phyloP scores from a whole-genome alignment of 2,329 filamentous ascomycete species.

The Pezicula radicicola region DNA sequence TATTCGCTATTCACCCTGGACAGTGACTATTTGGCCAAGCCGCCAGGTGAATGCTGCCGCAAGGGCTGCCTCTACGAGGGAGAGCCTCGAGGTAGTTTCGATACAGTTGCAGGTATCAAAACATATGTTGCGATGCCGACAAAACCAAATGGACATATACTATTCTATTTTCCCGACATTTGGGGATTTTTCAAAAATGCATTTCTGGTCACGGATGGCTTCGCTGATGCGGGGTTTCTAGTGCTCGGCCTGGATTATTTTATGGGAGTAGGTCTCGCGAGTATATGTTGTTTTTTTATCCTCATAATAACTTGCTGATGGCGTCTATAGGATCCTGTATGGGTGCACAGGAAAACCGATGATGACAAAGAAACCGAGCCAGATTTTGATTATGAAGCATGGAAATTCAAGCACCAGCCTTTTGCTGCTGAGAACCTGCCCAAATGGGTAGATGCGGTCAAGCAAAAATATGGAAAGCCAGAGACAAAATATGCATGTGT shows the following conservation, averaged over 20 bases:
- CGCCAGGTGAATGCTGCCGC: slow-evolving; percentile 35
- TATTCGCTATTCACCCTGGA: too few species aligned
- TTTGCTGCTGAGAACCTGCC: slow-evolving; percentile 42
- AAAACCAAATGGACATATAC: slow-evolving; percentile 36
- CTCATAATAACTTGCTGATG: neutral
- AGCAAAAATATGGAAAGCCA: too few species aligned
- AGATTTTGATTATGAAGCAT: slow-evolving; percentile 45
- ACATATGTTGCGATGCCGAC: slow-evolving; percentile 34
- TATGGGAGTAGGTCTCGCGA: slow-evolving; percentile 37
- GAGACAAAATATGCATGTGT: too few species aligned
- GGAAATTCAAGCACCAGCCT: slow-evolving; percentile 41
- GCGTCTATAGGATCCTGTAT: slow-evolving; percentile 34
- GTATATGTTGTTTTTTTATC: slow-evolving; percentile 1
- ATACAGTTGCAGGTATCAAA: slow-evolving; percentile 31
- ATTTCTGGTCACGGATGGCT: slow-evolving; percentile 42
- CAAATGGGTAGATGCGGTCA: slow-evolving; percentile 38
- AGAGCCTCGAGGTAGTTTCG: slow-evolving; percentile 31
- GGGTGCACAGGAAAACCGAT: too few species aligned
- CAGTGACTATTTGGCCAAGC: too few species aligned
- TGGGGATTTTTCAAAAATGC: slow-evolving; percentile 41
- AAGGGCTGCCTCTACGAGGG: slow-evolving; percentile 37
- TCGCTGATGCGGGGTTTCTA: slow-evolving; percentile 40
- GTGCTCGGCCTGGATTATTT: slow-evolving; percentile 44
- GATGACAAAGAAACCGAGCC: slow-evolving; percentile 28
- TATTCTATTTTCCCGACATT: slow-evolving; percentile 44